phyloP scores from a whole-genome alignment of 1,284 basidiomycete species.

The Microstroma glucosiphilum region DNA sequence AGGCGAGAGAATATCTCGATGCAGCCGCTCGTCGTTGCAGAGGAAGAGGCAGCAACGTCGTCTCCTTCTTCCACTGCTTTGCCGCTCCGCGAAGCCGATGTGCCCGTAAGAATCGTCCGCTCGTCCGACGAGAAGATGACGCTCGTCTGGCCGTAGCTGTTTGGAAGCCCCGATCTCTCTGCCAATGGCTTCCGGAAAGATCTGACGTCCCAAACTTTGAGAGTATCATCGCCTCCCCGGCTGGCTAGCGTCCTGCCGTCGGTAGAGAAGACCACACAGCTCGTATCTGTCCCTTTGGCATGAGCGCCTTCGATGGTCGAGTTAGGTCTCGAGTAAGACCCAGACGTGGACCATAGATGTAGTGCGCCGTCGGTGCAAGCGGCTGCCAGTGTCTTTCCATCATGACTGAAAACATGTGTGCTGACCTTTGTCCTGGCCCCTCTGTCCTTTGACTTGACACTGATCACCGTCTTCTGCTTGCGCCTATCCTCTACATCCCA shows the following conservation, averaged over 20 bases:
- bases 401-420: constrained; percentile 42
- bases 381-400: constrained; percentile 48
- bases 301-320: constrained; percentile 80
- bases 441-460: constrained; percentile 89
- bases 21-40: constrained; percentile 15
- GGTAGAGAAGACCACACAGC: constrained; percentile 59
- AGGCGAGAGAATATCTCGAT: constrained; percentile 21
- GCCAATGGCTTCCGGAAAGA: constrained; percentile 78
- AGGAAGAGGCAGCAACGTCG: not conserved
- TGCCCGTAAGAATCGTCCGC: constrained; percentile 73
- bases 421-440: constrained; percentile 91
- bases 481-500: constrained; percentile 84
- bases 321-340: constrained; percentile 72
- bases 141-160: constrained; percentile 81
- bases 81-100: not conserved
- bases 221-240: constrained; percentile 83
- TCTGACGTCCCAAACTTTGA: constrained; percentile 91
- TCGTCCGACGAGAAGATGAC: constrained; percentile 89
- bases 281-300: constrained; percentile 70
- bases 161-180: constrained; percentile 61
- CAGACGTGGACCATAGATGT: constrained; percentile 83
- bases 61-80: not conserved
- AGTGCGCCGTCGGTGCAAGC: constrained; percentile 83
- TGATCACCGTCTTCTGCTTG: constrained; percentile 88
- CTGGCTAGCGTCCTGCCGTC: constrained; percentile 71